Base-by-base conservation (phyloP, 805 yeast genomes). In the Saturnispora dispora region DNA sequence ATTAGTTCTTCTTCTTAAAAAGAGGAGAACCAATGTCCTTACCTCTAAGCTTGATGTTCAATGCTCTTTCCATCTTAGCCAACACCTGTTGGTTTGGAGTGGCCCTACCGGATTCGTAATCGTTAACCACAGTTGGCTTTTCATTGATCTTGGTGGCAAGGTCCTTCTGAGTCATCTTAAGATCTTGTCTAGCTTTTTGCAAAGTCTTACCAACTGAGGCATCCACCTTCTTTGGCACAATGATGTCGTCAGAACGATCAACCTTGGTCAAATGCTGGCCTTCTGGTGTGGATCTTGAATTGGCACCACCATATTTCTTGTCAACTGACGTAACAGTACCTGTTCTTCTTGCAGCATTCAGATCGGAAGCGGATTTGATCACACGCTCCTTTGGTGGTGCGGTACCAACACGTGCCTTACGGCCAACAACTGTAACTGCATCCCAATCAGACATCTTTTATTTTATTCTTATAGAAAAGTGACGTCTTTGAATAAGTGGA, bases 31-130 rank as follows among this genome's bases (percentile, higher is more conserved):
- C 99, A 63, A 93, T 85, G 70, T 83, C 85, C 74, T 91, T 90
- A 66, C 99, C 99, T 74, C 98, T 82, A 66, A 93, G 80, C 73
- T 89, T 93, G 57, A 93, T 85, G 59, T 98, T 98, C 61, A 93
- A 76, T 41, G 85, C 95, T 70, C 96, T 81, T 74, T 93, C 98
- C 68, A 93, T 72, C 74, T 93, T 93, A 51, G 85, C 90, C 63
- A 93, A 77, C 49, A 93, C 71, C 71, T 90, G 98, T 75, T 93
- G 99, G 74, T 88, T 90, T 53, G 99, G 99, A 58, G 85, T 81
- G 44, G 96, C 99, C 66, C 95, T 82, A 53, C 96, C 97, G 52
- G 95, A 87, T 74, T 93, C 99, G 70, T 93, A 93, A 65, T 93
- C 99, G 70, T 88, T 90, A 64, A 93, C 82, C 55, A 93, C 85